Evolutionary conservation across 169 alveolate species (phyloP), one percentile per base, ranked within the genome.

Genomic region (Plasmodium fragile): DNA sequence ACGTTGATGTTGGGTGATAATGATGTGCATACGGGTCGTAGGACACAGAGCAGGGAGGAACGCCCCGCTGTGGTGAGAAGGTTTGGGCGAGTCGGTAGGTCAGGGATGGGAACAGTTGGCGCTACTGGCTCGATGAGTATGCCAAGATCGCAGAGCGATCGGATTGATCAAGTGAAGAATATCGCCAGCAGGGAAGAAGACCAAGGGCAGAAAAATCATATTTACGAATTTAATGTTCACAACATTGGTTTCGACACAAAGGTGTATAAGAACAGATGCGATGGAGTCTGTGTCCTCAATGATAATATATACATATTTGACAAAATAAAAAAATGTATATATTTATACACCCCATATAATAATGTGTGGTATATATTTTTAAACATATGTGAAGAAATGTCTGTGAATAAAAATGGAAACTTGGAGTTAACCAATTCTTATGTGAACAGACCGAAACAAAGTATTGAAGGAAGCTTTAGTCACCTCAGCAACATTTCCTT

Each of bases 301-400:
- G 94, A 90, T 36, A 90, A 90, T 6, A 90, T 90, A 43, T 90
- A 90, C 41, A 90, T 90, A 36, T 90, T 90, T 53, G 94, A 90
- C 25, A 90, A 90, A 90, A 90, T 90, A 41, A 90, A 90, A 90
- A 90, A 90, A 16, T 90, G 94, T 36, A 90, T 90, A 41, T 90
- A 90, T 70, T 45, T 90, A 32, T 90, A 90, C 49, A 90, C 94
- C 49, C 94, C 94, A 39, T 90, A 90, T 90, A 90, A 90, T 80
- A 90, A 90, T 36, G 83, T 90, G 7, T 90, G 94, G 94, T 81
- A 90, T 28, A 90, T 90, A 11, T 90, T 90, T 80, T 80, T 90
- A 59, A 71, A 81, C 73, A 90, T 90, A 80, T 90, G 82, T 70
- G 94, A 90, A 90, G 94, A 90, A 80, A 45, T 90, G 32, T 79